These are phyloP conservation scores for Moesziomyces antarcticus DNA, from an alignment of 1,284 basidiomycete species.

Conservation along the genomic window DNA sequence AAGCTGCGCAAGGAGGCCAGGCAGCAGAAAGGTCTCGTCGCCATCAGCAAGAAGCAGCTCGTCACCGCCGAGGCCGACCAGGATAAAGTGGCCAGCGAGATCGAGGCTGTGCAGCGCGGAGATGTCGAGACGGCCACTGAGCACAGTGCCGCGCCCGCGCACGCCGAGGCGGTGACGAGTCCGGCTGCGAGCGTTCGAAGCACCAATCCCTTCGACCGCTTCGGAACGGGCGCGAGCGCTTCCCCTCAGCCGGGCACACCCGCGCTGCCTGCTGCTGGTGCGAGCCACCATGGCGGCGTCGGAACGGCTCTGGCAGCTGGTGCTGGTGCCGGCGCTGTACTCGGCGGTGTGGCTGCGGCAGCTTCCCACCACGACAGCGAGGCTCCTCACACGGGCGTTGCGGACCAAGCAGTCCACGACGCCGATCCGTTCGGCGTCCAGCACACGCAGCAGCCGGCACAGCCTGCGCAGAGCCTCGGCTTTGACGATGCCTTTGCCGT, in stretches of 20 bases:
- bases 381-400: background rate
- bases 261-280: background rate
- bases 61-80: conserved; percentile 83
- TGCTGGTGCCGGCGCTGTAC: conserved; percentile 59
- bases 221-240: conserved; percentile 64
- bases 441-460: conserved; percentile 13
- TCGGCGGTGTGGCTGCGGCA: conserved; percentile 62
- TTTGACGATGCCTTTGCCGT: conserved; percentile 75
- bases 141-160: conserved; percentile 51
- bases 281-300: conserved; percentile 17
- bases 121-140: conserved; percentile 66
- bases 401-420: conserved; percentile 8
- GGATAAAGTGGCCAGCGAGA: conserved; percentile 77
- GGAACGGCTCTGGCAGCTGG: conserved; percentile 59
- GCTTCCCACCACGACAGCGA: conserved; percentile 36
- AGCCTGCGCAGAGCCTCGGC: conserved; percentile 15
- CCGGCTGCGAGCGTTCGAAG: conserved; percentile 74
- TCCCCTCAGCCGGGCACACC: conserved; percentile 26
- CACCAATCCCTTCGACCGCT: conserved; percentile 91
- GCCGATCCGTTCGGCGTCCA: conserved; percentile 55
- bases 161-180: conserved; percentile 52
- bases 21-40: conserved; percentile 92
- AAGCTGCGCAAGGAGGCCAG: conserved; percentile 92
- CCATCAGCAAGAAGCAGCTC: conserved; percentile 94
- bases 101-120: conserved; percentile 70